phyloP scores from a whole-genome alignment of 1,284 basidiomycete species.

The Inonotus hispidus region DNA sequence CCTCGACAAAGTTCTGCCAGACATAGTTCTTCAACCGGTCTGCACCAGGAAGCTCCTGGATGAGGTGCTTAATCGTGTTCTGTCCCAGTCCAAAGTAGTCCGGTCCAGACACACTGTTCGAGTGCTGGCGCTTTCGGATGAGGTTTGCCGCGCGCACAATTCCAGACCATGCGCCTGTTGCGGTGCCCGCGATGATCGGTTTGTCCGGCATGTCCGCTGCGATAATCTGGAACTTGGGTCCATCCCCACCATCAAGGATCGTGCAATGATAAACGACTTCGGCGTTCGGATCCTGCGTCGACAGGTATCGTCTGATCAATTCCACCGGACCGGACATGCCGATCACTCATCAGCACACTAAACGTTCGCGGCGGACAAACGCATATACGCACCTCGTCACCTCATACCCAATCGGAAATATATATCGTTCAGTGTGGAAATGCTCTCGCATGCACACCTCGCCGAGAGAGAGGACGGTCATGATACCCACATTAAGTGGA shows the following conservation, averaged over 20 bases:
- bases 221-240: slow-evolving; percentile 75
- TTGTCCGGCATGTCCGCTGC: slow-evolving; percentile 61
- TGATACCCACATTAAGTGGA: slow-evolving; percentile 74
- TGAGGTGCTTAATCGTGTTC: slow-evolving; percentile 80
- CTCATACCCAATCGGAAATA: slow-evolving; percentile 80
- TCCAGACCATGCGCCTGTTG: slow-evolving; percentile 76
- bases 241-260: slow-evolving; percentile 77
- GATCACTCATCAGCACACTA: background rate
- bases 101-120: slow-evolving; percentile 77
- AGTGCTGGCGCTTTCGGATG: slow-evolving; percentile 71
- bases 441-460: slow-evolving; percentile 73
- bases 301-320: slow-evolving; percentile 62
- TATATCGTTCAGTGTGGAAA: slow-evolving; percentile 79
- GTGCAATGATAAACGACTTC: slow-evolving; percentile 75
- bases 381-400: slow-evolving; percentile 56
- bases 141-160: slow-evolving; percentile 75
- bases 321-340: background rate
- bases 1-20: slow-evolving; percentile 76
- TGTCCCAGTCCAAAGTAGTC: slow-evolving; percentile 81
- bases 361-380: background rate
- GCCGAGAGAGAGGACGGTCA: slow-evolving; percentile 69
- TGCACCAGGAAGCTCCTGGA: slow-evolving; percentile 70
- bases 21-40: slow-evolving; percentile 69
- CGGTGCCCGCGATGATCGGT: slow-evolving; percentile 72
- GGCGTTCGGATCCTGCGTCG: slow-evolving; percentile 55